Evolutionary conservation across 768 basidiomycete genomes (phyloP), one percentile per base, ranked within the genome.

Genomic region (Leccinum truebloodii): DNA sequence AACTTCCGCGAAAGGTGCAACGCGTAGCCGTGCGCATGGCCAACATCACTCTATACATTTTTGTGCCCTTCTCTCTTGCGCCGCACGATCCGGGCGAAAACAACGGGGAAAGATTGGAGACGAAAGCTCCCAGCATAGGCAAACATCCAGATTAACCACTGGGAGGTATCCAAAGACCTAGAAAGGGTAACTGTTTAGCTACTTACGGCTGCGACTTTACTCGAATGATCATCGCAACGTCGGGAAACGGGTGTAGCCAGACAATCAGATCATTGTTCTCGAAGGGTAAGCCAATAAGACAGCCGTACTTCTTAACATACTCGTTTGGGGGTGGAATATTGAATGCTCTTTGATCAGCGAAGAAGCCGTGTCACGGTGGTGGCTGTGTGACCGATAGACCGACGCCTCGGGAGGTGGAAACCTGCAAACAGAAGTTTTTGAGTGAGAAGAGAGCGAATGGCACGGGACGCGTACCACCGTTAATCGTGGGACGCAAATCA

Each of bases 31-130:
- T 65, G 44, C 59, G 28, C 54, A 60, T 59, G 64, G 35, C 34
- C 44, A 22, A 37, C 53, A 59, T 59, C 63, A 67, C 62, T 67
- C 63, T 72, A 67, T 69, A 65, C 62, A 72, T 69, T 64, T 60
- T 24, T 39, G 63, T 60, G 32, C 35, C 14, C 69, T 71, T 73
- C 71, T 71, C 67, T 72, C 58, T 71, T 70, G 70, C 50, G 62
- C 63, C 59, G 58, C 44, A 58, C 58, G 35, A 66, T 55, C 58
- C n/a, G 58, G 30, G 65, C 66, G 68, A 68, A 69, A 63, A 64
- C 64, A 61, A 59, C 68, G 66, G 66, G 55, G 63, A 67, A 67
- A 70, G 46, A 54, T 52, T 46, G 58, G 62, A 55, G 54, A 60
- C 53, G 41, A 67, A 53, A 37, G 28, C 46, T 24, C n/a, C 55